Conservation (phyloP, 1,139 yeast genomes). For the Hansenula lynferdii region DNA sequence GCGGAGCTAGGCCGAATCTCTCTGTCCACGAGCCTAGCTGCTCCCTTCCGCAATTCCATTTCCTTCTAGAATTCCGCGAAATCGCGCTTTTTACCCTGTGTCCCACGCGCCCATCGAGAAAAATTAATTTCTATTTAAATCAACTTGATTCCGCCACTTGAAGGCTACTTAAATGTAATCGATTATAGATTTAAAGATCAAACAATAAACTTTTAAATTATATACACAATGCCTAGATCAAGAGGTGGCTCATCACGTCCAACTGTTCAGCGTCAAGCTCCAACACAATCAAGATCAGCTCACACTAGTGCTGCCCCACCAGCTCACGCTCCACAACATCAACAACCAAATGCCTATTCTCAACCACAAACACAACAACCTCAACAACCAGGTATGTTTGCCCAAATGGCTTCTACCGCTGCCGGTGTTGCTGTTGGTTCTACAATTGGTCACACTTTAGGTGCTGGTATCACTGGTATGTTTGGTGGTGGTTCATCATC, state of each 20-base stretch:
- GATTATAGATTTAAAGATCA: not conserved
- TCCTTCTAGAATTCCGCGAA: not conserved
- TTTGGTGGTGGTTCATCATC: conserved; percentile 72
- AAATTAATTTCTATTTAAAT: not conserved
- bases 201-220: not conserved
- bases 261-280: conserved; percentile 38
- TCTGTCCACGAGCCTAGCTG: no score
- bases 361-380: conserved; percentile 38
- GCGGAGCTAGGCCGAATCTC: no score
- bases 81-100: no score
- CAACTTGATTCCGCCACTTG: not conserved
- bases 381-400: conserved; percentile 84
- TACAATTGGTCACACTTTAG: conserved; percentile 92
- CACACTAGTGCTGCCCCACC: conserved; percentile 64
- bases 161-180: not conserved
- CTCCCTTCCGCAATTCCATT: not conserved
- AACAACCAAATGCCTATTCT: conserved; percentile 23
- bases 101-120: no score
- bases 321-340: conserved; percentile 26
- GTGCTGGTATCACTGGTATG: conserved; percentile 87
- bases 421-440: conserved; percentile 99
- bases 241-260: conserved; percentile 39
- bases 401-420: conserved; percentile 98
- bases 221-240: conserved; percentile 48
- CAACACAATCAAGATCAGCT: conserved; percentile 65